These are phyloP conservation scores for Tuctoria greenei DNA, from an alignment of 176 grass and related monocot genomes.

Conservation along the genomic window DNA sequence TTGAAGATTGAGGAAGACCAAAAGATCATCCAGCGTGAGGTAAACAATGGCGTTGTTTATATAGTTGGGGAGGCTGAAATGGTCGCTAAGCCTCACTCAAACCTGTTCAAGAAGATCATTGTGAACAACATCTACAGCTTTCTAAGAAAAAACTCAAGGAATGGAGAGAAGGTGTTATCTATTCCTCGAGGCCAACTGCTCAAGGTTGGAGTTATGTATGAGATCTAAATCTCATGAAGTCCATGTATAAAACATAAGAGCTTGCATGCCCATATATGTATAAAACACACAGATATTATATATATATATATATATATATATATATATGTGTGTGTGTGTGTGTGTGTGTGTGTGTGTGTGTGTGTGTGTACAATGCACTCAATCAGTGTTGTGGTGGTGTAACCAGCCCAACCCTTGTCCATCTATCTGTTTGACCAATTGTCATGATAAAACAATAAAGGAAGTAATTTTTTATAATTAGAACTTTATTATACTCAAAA, in stretches of 20 bases:
- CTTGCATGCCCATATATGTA: too few relatives aligned
- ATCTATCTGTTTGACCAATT: too few relatives aligned
- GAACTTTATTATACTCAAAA: too few relatives aligned
- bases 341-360: too few relatives aligned
- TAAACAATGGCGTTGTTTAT: constrained; percentile 69
- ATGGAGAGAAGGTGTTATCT: constrained; percentile 54
- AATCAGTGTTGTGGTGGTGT: too few relatives aligned
- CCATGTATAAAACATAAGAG: neutral
- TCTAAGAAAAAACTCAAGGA: constrained; percentile 60
- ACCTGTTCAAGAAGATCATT: constrained; percentile 52
- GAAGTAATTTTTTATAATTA: too few relatives aligned
- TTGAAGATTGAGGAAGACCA: constrained; percentile 46
- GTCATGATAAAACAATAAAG: too few relatives aligned
- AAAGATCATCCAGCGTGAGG: constrained; percentile 50
- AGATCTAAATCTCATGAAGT: constrained; percentile 40
- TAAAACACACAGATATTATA: too few relatives aligned
- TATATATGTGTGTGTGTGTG: too few relatives aligned
- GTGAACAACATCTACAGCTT: constrained; percentile 62
- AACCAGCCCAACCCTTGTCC: too few relatives aligned
- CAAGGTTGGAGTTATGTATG: constrained; percentile 70
- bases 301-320: too few relatives aligned
- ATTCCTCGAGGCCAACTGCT: constrained; percentile 64
- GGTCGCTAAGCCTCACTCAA: constrained; percentile 43
- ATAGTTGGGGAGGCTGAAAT: constrained; percentile 66
- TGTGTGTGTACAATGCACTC: too few relatives aligned